Evolutionary conservation across 495 filamentous ascomycete genomes (phyloP), one percentile per base, ranked within the genome.

Genomic region (Hypoxylon fragiforme): DNA sequence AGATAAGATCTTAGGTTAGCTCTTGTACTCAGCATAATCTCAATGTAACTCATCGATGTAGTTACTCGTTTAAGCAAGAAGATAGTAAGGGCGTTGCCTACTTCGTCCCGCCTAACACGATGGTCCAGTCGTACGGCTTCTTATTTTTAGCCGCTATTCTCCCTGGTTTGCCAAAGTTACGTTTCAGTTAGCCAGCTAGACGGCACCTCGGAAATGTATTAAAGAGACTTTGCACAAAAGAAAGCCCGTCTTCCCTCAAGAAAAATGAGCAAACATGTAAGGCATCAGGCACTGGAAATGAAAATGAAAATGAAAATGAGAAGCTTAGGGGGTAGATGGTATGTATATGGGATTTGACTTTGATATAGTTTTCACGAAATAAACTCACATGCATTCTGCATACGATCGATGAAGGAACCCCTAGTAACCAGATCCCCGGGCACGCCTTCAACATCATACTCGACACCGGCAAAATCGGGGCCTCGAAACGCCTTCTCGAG

Each of bases 101-200:
- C 77, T 86, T 86, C 22, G 81, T 85, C 1, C 81, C 83, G 7
- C 81, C 83, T 14, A 85, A 70, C 5, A 83, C 67, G 18, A 79
- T 73, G 16, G 68, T 70, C 75, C 75, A 77, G 62, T 77, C 73
- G 45, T 56, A 77, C 0, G 39, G 48, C 20, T 66, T 38, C 11
- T 42, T 28, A 11, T 31, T 8, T 2, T 43, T 31, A 3, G 7
- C 12, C n/a, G 47, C 47, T 31, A 34, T 11, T 34, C 38, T 42
- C 53, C 62, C 65, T 65, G 30, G 11, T 40, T 4, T 4, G 24
- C 24, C 24, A 18, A 37, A 5, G 7, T 37, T 3, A 5, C 13
- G 13, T 16, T 3, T 37, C 7, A 15, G 34, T 37, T 18, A 16
- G 13, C 3, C 3, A 34, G 9, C 12, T n/a, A n/a, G n/a, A n/a